Percentiles rank a stretch among this genome's conserved stretches.
These are phyloP conservation scores for Tuber magnatum DNA, from an alignment of 495 filamentous ascomycete genomes.

Conservation along the genomic window DNA sequence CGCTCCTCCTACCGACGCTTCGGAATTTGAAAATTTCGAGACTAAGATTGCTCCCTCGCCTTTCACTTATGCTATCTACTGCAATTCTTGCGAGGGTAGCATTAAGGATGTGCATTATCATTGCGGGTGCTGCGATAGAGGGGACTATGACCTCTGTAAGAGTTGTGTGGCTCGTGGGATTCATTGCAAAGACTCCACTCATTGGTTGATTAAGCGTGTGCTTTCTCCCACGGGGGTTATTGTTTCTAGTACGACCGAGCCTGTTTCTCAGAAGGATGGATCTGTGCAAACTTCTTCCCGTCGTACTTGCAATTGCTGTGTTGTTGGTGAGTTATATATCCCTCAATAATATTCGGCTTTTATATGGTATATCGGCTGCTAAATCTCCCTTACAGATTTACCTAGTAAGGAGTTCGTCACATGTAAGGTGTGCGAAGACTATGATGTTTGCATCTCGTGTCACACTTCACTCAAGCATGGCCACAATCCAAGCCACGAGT, in stretches of 20 bases:
- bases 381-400: slow-evolving; percentile 49
- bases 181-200: slow-evolving; percentile 65
- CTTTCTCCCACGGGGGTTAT: slow-evolving; percentile 65
- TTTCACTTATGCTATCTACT: slow-evolving; percentile 64
- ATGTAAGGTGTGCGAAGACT: slow-evolving; percentile 80
- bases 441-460: slow-evolving; percentile 80
- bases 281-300: slow-evolving; percentile 18
- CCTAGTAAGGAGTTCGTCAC: slow-evolving; percentile 73
- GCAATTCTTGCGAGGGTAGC: slow-evolving; percentile 75
- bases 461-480: slow-evolving; percentile 71
- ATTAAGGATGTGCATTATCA: slow-evolving; percentile 84
- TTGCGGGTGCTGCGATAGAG: slow-evolving; percentile 83
- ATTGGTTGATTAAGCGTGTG: slow-evolving; percentile 91
- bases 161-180: slow-evolving; percentile 66
- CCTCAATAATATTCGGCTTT: slow-evolving; percentile 23
- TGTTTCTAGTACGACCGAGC: slow-evolving; percentile 72
- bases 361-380: slow-evolving; percentile 3
- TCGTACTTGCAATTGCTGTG: slow-evolving; percentile 89
- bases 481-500: slow-evolving; percentile 84
- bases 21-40: slow-evolving; percentile 7
- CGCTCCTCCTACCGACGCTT: slow-evolving; percentile 13
- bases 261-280: slow-evolving; percentile 41
- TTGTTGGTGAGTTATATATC: slow-evolving; percentile 53
- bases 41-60: slow-evolving; percentile 6
- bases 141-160: slow-evolving; percentile 90